These are phyloP conservation scores for Phytophthora ohioensis DNA, from an alignment of 352 stramenopile species.

Conservation along the genomic window DNA sequence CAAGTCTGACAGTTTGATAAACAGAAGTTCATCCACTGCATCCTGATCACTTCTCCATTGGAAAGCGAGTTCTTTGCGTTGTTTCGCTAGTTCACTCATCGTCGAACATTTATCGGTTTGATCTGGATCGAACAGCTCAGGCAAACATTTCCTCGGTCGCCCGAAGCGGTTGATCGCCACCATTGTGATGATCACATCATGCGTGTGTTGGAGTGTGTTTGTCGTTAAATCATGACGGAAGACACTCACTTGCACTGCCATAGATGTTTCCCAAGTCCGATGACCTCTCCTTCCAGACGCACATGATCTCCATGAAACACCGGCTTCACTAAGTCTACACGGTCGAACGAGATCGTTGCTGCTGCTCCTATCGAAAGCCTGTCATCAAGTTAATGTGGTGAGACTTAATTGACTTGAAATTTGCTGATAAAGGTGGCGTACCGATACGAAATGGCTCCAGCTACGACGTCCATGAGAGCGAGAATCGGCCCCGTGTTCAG, in stretches of 20 bases:
- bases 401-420: too few species aligned
- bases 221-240: slow-evolving; percentile 47
- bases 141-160: slow-evolving; percentile 38
- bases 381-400: not conserved
- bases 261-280: slow-evolving; percentile 49
- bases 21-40: slow-evolving; percentile 45
- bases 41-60: slow-evolving; percentile 48
- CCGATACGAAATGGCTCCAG: slow-evolving; percentile 40
- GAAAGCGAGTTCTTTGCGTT: slow-evolving; percentile 41
- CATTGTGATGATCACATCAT: slow-evolving; percentile 57
- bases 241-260: slow-evolving; percentile 48
- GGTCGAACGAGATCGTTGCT: slow-evolving; percentile 56
- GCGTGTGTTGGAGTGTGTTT: slow-evolving; percentile 45
- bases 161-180: slow-evolving; percentile 56
- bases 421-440: not conserved
- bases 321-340: slow-evolving; percentile 48
- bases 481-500: slow-evolving; percentile 52
- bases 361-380: slow-evolving; percentile 36
- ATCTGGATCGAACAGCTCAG: slow-evolving; percentile 43
- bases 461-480: slow-evolving; percentile 54
- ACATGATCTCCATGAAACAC: slow-evolving; percentile 56
- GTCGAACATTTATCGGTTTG: slow-evolving; percentile 36
- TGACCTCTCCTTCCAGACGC: slow-evolving; percentile 49
- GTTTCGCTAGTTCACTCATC: slow-evolving; percentile 42
- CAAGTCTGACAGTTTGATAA: slow-evolving; percentile 37